Evolutionary conservation across 2,329 filamentous ascomycete genomes (phyloP).

Genomic region (Nakataea oryzae): DNA sequence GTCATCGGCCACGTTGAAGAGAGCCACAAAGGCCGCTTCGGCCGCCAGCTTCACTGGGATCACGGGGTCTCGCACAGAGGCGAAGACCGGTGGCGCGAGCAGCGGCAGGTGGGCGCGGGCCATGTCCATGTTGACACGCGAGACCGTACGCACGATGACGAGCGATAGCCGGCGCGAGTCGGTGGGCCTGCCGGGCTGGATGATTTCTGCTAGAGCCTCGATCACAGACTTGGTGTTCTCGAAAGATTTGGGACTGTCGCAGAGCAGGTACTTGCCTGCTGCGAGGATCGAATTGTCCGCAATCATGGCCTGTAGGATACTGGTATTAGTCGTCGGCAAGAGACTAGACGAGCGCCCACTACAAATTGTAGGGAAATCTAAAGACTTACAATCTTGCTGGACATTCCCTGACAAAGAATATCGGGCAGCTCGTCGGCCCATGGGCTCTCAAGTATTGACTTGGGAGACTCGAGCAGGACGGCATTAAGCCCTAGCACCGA

Average conservation of each 20-base stretch:
- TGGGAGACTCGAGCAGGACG: constrained; percentile 70
- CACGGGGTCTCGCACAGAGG: constrained; percentile 78
- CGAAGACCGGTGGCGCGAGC: constrained; percentile 77
- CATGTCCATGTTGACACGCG: constrained; percentile 67
- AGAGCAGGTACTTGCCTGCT: constrained; percentile 80
- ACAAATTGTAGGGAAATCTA: constrained; percentile 9
- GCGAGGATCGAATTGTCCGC: constrained; percentile 83
- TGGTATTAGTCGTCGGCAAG: constrained; percentile 9
- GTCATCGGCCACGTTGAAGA: constrained; percentile 84
- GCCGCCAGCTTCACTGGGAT: constrained; percentile 94
- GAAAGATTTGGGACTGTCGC: constrained; percentile 56
- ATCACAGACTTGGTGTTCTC: constrained; percentile 74
- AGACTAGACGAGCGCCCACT: not conserved
- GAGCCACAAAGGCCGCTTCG: constrained; percentile 83
- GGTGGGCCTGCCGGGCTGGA: constrained; percentile 66
- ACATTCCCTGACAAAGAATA: constrained; percentile 72
- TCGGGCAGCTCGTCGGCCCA: constrained; percentile 65
- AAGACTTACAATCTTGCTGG: constrained; percentile 58
- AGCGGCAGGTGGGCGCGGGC: constrained; percentile 71
- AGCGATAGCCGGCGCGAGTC: constrained; percentile 81
- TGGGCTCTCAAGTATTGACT: constrained; percentile 52
- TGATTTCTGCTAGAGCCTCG: constrained; percentile 62
- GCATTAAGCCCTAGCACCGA: constrained; percentile 85
- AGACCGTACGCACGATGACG: constrained; percentile 78
- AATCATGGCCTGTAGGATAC: constrained; percentile 56